Evolutionary conservation across 1,284 basidiomycete species (phyloP), one percentile per base, ranked within the genome.

Genomic region (Fistulinella cinereoalba): DNA sequence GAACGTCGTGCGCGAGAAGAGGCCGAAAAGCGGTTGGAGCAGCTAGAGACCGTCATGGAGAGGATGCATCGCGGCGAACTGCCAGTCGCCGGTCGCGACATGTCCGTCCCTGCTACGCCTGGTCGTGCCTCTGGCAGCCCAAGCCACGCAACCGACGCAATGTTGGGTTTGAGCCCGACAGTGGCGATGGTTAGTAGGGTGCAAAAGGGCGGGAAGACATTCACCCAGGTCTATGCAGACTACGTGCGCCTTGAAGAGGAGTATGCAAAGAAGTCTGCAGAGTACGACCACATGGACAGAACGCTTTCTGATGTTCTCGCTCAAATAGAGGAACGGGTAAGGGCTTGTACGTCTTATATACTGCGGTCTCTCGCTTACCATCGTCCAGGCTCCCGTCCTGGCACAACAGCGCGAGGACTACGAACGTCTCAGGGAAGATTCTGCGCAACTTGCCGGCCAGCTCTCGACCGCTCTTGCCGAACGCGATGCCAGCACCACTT

Each of bases 171-270:
- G 18, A 90, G 86, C 60, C 91, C 92, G 1, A 90, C 92, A 0
- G 86, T 95, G 9, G 85, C 87, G 0, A 83, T 97, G 68, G 91
- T 87, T 5, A 82, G 82, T 62, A 81, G 78, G 51, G 78, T 86
- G 22, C 89, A 91, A 67, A 80, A 76, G 61, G 77, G 74, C 24
- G 92, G 92, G 18, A 89, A 88, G 73, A 87, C 85, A 2, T 92
- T 94, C 68, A 94, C 92, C 0, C 86, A 94, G 62, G 83, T 96
- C 15, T 96, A 95, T 62, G 77, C 86, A n/a, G 89, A 92, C 55
- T 89, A 90, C 56, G 82, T 93, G 38, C 78, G 81, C 46, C 78
- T 95, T 40, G 87, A 97, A 64, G 88, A 91, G 33, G 88, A 93
- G 41, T 83, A 86, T 45, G 76, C 80, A 15, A 79, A 76, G 59